Percentiles rank a stretch among this genome's conserved stretches.
These are phyloP conservation scores for Aegilops speltoides DNA, from an alignment of 176 grass and related monocot genomes.

Conservation along the genomic window DNA sequence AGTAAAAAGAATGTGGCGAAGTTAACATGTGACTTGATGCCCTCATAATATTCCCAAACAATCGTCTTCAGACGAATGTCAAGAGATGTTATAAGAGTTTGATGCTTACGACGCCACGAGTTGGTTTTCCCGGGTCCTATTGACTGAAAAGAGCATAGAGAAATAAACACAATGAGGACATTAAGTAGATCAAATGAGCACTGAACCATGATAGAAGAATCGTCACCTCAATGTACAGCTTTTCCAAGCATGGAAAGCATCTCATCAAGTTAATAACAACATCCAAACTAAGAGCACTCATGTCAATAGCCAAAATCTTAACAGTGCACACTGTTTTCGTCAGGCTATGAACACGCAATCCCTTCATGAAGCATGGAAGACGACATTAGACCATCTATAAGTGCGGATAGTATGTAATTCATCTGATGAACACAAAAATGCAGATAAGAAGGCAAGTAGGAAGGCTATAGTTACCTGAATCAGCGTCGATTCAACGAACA, in stretches of 20 bases:
- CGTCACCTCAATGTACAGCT: not conserved
- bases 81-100: not conserved
- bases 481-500: not conserved
- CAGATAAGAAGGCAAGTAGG: not conserved
- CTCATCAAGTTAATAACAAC: too few relatives aligned
- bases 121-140: not conserved
- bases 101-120: not conserved
- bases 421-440: not conserved
- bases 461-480: not conserved
- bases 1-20: not conserved
- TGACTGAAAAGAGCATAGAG: not conserved
- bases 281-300: too few relatives aligned
- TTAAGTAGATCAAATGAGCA: not conserved
- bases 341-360: too few relatives aligned
- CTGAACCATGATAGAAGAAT: not conserved
- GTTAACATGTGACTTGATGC: not conserved
- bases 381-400: not conserved
- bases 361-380: not conserved
- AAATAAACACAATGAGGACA: not conserved
- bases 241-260: too few relatives aligned
- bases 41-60: not conserved
- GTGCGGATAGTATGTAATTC: not conserved
- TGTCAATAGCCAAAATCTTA: too few relatives aligned
- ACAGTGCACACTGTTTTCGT: too few relatives aligned
- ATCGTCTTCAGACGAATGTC: not conserved